Evolutionary conservation across 2,329 filamentous ascomycete species (phyloP).

Genomic region (Xylariales sp.): DNA sequence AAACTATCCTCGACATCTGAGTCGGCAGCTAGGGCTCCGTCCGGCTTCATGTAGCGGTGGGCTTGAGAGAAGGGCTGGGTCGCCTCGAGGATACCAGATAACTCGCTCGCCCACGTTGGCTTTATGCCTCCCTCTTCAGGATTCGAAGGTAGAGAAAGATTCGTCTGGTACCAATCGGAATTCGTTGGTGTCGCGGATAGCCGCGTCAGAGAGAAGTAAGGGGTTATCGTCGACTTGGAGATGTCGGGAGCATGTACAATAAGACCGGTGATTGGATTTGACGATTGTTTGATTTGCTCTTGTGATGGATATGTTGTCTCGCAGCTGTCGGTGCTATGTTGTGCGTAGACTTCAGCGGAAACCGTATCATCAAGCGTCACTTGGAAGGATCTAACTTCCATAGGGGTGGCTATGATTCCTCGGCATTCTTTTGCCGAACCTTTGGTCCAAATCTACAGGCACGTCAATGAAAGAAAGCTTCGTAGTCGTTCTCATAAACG

Average conservation of each 20-base stretch:
- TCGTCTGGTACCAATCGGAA: slow-evolving; percentile 50
- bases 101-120: slow-evolving; percentile 44
- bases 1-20: slow-evolving; percentile 28
- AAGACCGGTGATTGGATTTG: slow-evolving; percentile 46
- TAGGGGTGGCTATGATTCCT: slow-evolving; percentile 51
- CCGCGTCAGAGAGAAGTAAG: slow-evolving; percentile 48
- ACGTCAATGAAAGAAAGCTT: slow-evolving; percentile 11
- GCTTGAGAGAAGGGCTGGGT: slow-evolving; percentile 41
- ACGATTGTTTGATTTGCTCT: slow-evolving; percentile 21
- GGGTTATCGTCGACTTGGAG: slow-evolving; percentile 26
- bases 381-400: slow-evolving; percentile 45
- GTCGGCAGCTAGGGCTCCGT: slow-evolving; percentile 25
- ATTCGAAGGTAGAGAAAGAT: slow-evolving; percentile 27
- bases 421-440: slow-evolving; percentile 36
- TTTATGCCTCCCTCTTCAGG: slow-evolving; percentile 10
- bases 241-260: slow-evolving; percentile 38
- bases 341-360: slow-evolving; percentile 12
- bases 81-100: slow-evolving; percentile 39
- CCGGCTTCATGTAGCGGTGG: slow-evolving; percentile 20
- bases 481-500: slow-evolving; percentile 11
- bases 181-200: slow-evolving; percentile 48
- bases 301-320: slow-evolving; percentile 38
- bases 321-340: slow-evolving; percentile 40
- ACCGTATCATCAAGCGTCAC: slow-evolving; percentile 33
- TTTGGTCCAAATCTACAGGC: slow-evolving; percentile 37